These are phyloP conservation scores for Hyphochytrium catenoides DNA, from an alignment of 352 stramenopile species.

Conservation along the genomic window DNA sequence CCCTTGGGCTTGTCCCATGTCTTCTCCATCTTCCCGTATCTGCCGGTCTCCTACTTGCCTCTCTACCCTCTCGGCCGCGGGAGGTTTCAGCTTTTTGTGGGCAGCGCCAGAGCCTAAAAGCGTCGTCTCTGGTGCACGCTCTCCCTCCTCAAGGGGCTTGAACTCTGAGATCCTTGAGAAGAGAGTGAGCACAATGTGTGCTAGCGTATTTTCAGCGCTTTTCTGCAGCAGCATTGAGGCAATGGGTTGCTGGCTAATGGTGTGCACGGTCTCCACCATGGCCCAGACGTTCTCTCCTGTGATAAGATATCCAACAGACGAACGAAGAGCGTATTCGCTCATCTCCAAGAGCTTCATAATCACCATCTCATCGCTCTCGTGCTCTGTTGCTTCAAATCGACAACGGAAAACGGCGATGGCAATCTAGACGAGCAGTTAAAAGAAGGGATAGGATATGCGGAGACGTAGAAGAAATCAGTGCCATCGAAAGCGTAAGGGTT, in stretches of 20 bases:
- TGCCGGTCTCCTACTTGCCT: background rate
- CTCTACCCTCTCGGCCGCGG: constrained; percentile 13
- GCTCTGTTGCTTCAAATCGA: constrained; percentile 83
- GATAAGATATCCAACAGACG: constrained; percentile 66
- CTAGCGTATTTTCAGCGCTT: constrained; percentile 83
- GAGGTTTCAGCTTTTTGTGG: too few relatives aligned
- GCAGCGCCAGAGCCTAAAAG: too few relatives aligned
- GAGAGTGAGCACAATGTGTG: constrained; percentile 86
- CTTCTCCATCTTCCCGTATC: constrained; percentile 5
- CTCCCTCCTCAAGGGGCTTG: constrained; percentile 1
- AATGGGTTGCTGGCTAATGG: constrained; percentile 63
- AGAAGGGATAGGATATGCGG: too few relatives aligned
- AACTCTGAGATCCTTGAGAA: constrained; percentile 68
- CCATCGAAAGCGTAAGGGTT: too few relatives aligned
- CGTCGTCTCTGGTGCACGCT: too few relatives aligned
- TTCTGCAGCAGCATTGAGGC: constrained; percentile 71
- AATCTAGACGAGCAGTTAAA: too few relatives aligned
- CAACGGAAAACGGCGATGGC: constrained; percentile 73
- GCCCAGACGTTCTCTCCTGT: constrained; percentile 75
- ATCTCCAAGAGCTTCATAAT: constrained; percentile 90
- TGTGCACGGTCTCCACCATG: constrained; percentile 87
- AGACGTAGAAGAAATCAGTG: too few relatives aligned
- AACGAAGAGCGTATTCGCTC: constrained; percentile 79
- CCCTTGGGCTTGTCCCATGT: constrained; percentile 6
- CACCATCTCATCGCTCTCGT: constrained; percentile 68